Conservation (phyloP, 2,329 filamentous ascomycete genomes). For the Fusarium citri region DNA sequence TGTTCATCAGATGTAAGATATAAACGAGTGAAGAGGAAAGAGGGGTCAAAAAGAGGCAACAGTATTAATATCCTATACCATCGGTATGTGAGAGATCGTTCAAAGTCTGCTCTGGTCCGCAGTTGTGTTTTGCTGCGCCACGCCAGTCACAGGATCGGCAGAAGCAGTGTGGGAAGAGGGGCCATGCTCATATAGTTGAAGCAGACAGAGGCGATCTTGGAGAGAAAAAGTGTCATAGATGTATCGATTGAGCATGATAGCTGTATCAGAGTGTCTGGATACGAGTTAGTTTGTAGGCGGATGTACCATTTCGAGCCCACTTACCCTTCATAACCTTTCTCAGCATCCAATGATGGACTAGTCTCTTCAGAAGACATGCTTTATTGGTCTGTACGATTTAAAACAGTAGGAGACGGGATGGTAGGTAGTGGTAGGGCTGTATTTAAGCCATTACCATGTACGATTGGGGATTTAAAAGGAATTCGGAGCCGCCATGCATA, state of each 20-base stretch:
- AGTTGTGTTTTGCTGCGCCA: too few species aligned
- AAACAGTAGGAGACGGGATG: fast-evolving
- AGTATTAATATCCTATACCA: not conserved
- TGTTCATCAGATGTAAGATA: not conserved
- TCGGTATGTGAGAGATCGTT: not conserved
- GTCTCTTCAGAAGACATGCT: not conserved
- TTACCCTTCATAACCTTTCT: not conserved
- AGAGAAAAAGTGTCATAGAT: constrained; percentile 22
- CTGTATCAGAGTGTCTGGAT: not conserved
- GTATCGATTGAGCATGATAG: constrained; percentile 12
- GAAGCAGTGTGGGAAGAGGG: fast-evolving
- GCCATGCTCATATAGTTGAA: not conserved
- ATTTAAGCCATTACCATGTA: too few species aligned
- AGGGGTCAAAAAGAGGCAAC: not conserved
- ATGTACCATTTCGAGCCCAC: not conserved
- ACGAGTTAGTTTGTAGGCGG: not conserved
- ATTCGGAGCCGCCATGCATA: too few species aligned
- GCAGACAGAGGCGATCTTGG: constrained; percentile 17
- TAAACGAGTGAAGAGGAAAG: too few species aligned
- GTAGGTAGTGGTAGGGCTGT: not conserved
- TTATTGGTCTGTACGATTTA: fast-evolving
- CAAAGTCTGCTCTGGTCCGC: not conserved
- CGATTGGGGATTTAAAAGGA: not conserved
- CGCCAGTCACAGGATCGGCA: not conserved
- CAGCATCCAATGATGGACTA: fast-evolving